Base-by-base conservation (phyloP, 2,329 filamentous ascomycete genomes). In the Aureobasidium sp. region DNA sequence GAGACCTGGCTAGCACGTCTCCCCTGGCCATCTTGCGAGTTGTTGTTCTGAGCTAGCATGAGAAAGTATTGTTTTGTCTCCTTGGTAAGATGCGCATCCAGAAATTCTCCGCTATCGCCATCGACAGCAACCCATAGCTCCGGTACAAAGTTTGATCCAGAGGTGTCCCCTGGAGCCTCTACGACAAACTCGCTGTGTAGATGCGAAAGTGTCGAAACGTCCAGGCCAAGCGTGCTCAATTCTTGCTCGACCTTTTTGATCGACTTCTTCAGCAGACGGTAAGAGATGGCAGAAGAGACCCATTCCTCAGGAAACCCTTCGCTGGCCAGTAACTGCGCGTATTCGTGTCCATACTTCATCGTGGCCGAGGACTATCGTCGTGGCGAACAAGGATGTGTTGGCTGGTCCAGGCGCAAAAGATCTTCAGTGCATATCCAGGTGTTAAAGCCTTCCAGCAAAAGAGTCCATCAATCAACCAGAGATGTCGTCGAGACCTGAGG, bases 271-370 rank as follows among this genome's bases (percentile, higher is more conserved):
- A 96, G 82, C 73, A 91, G 84, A 48, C 87, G 83, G 72, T 96
- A 96, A 3, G 89, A 90, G 64, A 96, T 89, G 53, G 91, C 90
- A 32, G 85, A 86, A 48, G 87, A 81, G 53, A 91, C 75, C 83
- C 82, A 85, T 70, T 87, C 85, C 54, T 83, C 76, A 8, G 91
- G 91, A 71, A 91, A 96, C 66, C 83, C 87, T 79, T 90, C 87
- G 66, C 79, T 82, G 65, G 83, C 79, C 64, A 96, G 80, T 54
- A 83, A 81, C 68, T 87, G 83, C 70, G 86, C 85, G 72, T 91
- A 94, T 69, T 86, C 83, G 71, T 88, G 89, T 32, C 86, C 90
- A 74, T 95, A 96, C 80, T 96, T 96, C 91, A 96, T 96, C 65
- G 42, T 49, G 21, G 21, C 21, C 32, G 15, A 45, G 8, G 5